Percentiles rank a stretch among this genome's conserved stretches.
These are phyloP conservation scores for Trichoderma harzianum DNA, from an alignment of 2,329 filamentous ascomycete genomes.

Conservation along the genomic window DNA sequence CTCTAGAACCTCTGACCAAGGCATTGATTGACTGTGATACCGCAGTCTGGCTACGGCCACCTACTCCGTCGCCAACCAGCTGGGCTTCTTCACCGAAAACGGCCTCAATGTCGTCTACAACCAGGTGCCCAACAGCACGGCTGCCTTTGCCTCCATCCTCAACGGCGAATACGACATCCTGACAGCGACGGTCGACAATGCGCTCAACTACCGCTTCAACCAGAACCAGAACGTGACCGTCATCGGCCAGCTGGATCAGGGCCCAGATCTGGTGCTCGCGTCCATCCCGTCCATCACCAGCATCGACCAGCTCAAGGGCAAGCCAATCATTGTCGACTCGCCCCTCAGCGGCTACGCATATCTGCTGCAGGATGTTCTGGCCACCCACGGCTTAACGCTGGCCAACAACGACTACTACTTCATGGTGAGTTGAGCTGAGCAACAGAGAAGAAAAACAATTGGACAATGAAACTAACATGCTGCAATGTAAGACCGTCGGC, in stretches of 20 bases:
- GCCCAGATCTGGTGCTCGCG: slow-evolving; percentile 1
- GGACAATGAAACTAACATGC: background rate
- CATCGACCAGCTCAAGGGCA: slow-evolving; percentile 6
- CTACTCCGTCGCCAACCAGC: slow-evolving; percentile 6
- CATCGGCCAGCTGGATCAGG: background rate
- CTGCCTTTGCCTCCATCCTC: slow-evolving; percentile 4
- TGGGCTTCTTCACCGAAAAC: background rate
- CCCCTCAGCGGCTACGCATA: slow-evolving; percentile 6
- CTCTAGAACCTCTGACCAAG: background rate
- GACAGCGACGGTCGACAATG: slow-evolving; percentile 6
- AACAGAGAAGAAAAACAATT: background rate
- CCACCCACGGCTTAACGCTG: background rate
- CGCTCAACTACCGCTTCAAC: slow-evolving; percentile 11
- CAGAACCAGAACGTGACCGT: slow-evolving; percentile 8
- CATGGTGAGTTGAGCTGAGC: background rate
- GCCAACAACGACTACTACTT: slow-evolving; percentile 3
- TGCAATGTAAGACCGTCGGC: background rate
- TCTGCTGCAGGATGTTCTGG: background rate
- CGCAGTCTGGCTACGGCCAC: background rate
- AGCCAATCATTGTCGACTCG: slow-evolving; percentile 6
- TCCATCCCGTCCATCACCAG: slow-evolving; percentile 11
- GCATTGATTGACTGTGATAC: background rate
- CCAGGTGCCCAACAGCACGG: slow-evolving; percentile 2
- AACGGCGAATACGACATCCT: slow-evolving; percentile 4
- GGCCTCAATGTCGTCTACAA: slow-evolving; percentile 3